These are phyloP conservation scores for Dendrobium officinale DNA, from an alignment of 106 monocot genomes.

Conservation along the genomic window DNA sequence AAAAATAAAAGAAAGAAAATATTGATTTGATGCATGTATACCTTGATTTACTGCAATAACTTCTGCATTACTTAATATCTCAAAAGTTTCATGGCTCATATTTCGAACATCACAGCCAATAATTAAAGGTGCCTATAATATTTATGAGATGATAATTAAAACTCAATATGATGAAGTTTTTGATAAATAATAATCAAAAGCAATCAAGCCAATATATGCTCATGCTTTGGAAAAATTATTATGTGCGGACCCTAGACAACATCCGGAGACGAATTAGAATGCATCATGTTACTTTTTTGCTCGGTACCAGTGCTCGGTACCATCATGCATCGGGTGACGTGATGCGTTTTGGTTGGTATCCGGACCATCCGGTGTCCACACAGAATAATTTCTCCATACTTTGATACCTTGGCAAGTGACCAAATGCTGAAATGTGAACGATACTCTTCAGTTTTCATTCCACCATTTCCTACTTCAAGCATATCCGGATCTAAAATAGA, in stretches of 20 bases:
- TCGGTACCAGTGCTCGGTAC: too few relatives aligned
- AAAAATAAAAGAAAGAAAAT: too few relatives aligned
- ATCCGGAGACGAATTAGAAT: too few relatives aligned
- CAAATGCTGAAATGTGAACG: slow-evolving; percentile 81
- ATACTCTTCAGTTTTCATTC: slow-evolving; percentile 74
- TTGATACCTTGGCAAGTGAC: slow-evolving; percentile 72
- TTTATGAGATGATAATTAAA: too few relatives aligned
- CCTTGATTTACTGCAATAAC: slow-evolving; percentile 85
- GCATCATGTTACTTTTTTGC: too few relatives aligned
- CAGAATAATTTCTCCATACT: too few relatives aligned
- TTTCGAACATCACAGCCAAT: slow-evolving; percentile 68
- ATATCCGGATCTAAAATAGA: slow-evolving; percentile 68
- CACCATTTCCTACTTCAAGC: slow-evolving; percentile 94
- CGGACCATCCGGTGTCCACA: too few relatives aligned
- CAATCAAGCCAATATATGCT: neutral
- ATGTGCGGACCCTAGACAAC: too few relatives aligned
- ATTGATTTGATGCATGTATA: neutral
- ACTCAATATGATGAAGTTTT: neutral
- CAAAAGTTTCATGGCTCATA: slow-evolving; percentile 30
- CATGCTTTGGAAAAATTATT: too few relatives aligned
- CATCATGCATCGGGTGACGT: too few relatives aligned
- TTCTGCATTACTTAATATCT: slow-evolving; percentile 60
- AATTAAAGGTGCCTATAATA: slow-evolving; percentile 57
- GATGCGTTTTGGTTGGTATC: too few relatives aligned
- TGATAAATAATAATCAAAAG: neutral